These are phyloP conservation scores for Aspergillus ochraceoroseus DNA, from an alignment of 2,329 filamentous ascomycete species.

Conservation along the genomic window DNA sequence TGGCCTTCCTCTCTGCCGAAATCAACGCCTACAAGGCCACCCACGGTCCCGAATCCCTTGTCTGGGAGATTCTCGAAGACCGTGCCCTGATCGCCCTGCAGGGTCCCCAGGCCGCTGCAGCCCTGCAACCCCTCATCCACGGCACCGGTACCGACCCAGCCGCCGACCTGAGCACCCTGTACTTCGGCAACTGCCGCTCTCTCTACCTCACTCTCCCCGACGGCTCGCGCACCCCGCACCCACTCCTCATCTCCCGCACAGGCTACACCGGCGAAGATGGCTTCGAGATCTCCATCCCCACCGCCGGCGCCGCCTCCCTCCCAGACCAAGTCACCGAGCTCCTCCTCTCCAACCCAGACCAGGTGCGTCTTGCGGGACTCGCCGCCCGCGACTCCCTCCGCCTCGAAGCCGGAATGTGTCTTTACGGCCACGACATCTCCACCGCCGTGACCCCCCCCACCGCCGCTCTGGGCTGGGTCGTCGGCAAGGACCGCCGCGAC, in stretches of 20 bases:
- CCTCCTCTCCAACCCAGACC: constrained; percentile 60
- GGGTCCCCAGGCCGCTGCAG: constrained; percentile 68
- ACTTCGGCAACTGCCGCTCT: constrained; percentile 73
- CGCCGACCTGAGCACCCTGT: constrained; percentile 60
- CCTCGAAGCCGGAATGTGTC: constrained; percentile 94
- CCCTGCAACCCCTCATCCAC: constrained; percentile 62
- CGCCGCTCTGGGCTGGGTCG: constrained; percentile 69
- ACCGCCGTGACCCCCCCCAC: constrained; percentile 68
- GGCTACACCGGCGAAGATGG: constrained; percentile 98
- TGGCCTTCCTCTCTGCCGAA: constrained; percentile 67
- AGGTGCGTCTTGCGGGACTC: constrained; percentile 76
- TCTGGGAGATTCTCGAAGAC: constrained; percentile 65
- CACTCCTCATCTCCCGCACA: constrained; percentile 73
- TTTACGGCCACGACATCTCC: constrained; percentile 98
- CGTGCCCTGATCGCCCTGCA: constrained; percentile 84
- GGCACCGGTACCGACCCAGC: constrained; percentile 43
- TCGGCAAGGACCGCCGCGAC: constrained; percentile 70
- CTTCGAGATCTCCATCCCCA: constrained; percentile 87
- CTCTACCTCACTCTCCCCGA: constrained; percentile 59
- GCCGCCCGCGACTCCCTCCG: constrained; percentile 88
- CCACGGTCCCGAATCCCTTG: constrained; percentile 52
- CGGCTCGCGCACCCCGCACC: constrained; percentile 48
- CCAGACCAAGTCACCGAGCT: constrained; percentile 57
- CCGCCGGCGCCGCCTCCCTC: constrained; percentile 52
- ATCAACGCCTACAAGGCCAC: constrained; percentile 57